Conservation (phyloP, 305 asterid species). For the Rubia tinctorum region DNA sequence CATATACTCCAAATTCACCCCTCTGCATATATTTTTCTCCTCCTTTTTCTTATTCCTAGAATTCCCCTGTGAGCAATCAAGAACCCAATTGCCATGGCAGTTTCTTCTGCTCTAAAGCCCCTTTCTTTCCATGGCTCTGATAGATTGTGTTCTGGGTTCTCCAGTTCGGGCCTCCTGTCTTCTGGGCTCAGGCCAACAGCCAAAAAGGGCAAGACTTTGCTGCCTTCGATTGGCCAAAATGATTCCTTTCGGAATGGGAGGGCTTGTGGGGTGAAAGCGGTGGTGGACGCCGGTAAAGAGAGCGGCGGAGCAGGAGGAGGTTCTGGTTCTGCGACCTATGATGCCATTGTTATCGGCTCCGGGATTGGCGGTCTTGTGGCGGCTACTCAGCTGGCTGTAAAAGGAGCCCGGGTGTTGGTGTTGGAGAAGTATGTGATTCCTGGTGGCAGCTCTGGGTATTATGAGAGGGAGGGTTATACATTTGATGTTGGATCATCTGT, state of each 20-base stretch:
- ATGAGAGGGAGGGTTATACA: conserved; percentile 80
- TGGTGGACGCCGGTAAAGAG: conserved; percentile 42
- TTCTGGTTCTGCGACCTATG: conserved; percentile 33
- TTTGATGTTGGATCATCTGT: conserved; percentile 99
- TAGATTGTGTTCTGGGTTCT: conserved; percentile 7
- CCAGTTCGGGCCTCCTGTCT: conserved; percentile 18
- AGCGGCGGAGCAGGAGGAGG: conserved; percentile 27
- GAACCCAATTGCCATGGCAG: conserved; percentile 9
- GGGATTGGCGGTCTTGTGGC: conserved; percentile 96
- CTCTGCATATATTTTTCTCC: background rate
- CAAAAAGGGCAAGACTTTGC: conserved; percentile 21
- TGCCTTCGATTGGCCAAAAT: conserved; percentile 12
- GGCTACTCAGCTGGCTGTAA: conserved; percentile 94
- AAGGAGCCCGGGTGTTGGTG: conserved; percentile 89
- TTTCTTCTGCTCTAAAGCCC: conserved; percentile 10
- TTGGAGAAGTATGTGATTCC: conserved; percentile 96
- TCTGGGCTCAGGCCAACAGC: conserved; percentile 8
- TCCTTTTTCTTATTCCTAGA: background rate
- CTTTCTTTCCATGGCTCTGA: conserved; percentile 14
- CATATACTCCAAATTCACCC: conserved; percentile 12
- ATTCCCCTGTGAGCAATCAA: conserved; percentile 7
- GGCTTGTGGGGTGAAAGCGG: conserved; percentile 43
- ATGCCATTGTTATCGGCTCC: conserved; percentile 93
- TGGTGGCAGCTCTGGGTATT: conserved; percentile 98
- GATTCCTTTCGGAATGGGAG: conserved; percentile 27